These are phyloP conservation scores for Pisolithus orientalis DNA, from an alignment of 768 basidiomycete species.

Conservation along the genomic window DNA sequence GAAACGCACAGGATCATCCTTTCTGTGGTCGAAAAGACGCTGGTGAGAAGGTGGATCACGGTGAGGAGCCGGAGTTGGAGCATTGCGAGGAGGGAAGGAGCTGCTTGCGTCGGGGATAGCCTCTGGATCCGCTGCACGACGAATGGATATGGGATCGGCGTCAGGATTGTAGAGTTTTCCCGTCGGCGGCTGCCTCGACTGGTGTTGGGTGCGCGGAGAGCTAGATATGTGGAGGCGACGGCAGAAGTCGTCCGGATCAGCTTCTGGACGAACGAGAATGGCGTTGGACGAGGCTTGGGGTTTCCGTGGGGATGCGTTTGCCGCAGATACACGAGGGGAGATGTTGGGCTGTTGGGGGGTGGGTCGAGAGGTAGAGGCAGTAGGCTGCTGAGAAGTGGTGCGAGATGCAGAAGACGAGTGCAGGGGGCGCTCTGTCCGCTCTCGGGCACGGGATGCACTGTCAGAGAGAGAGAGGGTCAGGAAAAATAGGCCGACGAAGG, in stretches of 20 bases:
- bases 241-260: slow-evolving; percentile 69
- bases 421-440: slow-evolving; percentile 39
- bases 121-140: slow-evolving; percentile 62
- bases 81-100: slow-evolving; percentile 35
- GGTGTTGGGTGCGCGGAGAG: slow-evolving; percentile 33
- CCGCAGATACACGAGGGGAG: slow-evolving; percentile 19
- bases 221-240: slow-evolving; percentile 64
- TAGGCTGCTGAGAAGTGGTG: slow-evolving; percentile 23
- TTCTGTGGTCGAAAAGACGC: slow-evolving; percentile 82
- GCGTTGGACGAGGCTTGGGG: slow-evolving; percentile 29
- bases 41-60: slow-evolving; percentile 31
- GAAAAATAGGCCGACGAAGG: not conserved
- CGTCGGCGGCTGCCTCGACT: slow-evolving; percentile 28
- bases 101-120: slow-evolving; percentile 52
- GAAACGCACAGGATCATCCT: slow-evolving; percentile 90
- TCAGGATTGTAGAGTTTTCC: slow-evolving; percentile 69
- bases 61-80: slow-evolving; percentile 28
- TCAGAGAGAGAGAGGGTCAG: slow-evolving; percentile 5
- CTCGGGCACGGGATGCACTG: slow-evolving; percentile 42
- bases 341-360: slow-evolving; percentile 22
- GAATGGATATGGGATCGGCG: slow-evolving; percentile 57
- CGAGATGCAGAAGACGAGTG: slow-evolving; percentile 21
- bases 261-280: slow-evolving; percentile 37
- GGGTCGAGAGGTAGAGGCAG: slow-evolving; percentile 23
- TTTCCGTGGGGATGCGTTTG: slow-evolving; percentile 27